Percentiles rank a stretch among this genome's conserved stretches.
Evolutionary conservation across 2,329 filamentous ascomycete species (phyloP).

Genomic region (Venturia nashicola): DNA sequence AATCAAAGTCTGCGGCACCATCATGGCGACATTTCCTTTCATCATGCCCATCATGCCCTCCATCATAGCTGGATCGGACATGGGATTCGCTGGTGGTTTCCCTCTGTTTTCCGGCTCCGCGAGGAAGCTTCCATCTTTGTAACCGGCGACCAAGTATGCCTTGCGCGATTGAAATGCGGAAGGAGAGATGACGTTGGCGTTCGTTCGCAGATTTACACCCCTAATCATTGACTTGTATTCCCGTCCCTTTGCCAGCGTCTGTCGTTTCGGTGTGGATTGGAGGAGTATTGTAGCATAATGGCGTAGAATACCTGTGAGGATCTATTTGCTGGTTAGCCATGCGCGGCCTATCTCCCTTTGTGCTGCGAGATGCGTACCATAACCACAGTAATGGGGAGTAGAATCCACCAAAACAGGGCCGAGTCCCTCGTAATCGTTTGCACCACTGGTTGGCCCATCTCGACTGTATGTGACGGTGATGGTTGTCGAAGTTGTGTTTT

Average conservation of each 20-base stretch:
- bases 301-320: conserved; percentile 86
- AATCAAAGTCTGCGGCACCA: conserved; percentile 94
- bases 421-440: conserved; percentile 98
- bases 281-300: conserved; percentile 95
- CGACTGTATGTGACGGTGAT: conserved; percentile 11
- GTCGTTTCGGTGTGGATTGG: conserved; percentile 70
- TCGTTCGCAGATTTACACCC: conserved; percentile 71
- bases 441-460: conserved; percentile 73
- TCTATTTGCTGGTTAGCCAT: conserved; percentile 32
- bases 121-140: conserved; percentile 75
- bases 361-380: conserved; percentile 49
- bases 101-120: conserved; percentile 80
- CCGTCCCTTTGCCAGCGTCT: conserved; percentile 61
- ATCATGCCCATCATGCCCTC: conserved; percentile 99
- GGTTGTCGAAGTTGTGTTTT: background rate
- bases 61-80: conserved; percentile 93
- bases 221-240: conserved; percentile 76
- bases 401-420: conserved; percentile 98
- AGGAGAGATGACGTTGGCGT: conserved; percentile 67
- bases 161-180: conserved; percentile 70
- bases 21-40: conserved; percentile 99
- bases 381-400: conserved; percentile 91
- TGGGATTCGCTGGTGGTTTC: conserved; percentile 81
- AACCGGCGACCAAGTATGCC: conserved; percentile 66
- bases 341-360: background rate